Evolutionary conservation across 2,329 filamentous ascomycete species (phyloP).

Genomic region (Shiraia bambusicola): DNA sequence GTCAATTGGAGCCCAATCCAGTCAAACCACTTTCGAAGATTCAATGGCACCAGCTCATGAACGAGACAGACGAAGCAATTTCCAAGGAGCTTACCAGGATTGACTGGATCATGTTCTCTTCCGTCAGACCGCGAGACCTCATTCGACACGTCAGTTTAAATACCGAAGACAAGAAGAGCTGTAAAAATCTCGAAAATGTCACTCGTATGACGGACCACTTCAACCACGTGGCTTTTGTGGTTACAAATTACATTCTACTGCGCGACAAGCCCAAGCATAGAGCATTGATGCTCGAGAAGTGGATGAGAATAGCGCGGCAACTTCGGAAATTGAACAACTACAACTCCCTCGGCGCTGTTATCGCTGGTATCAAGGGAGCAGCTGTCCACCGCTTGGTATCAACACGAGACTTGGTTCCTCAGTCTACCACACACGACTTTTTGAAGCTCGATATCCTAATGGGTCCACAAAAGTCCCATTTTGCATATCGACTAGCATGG

Average conservation of each 20-base stretch:
- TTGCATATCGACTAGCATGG: conserved; percentile 95
- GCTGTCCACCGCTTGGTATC: conserved; percentile 80
- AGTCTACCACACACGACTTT: conserved; percentile 76
- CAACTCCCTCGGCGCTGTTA: conserved; percentile 89
- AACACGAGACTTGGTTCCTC: conserved; percentile 73
- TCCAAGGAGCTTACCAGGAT: conserved; percentile 91
- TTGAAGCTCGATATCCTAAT: conserved; percentile 87
- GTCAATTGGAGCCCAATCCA: conserved; percentile 68
- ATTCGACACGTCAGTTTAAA: conserved; percentile 86
- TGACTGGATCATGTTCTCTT: conserved; percentile 98
- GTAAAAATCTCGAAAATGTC: conserved; percentile 78
- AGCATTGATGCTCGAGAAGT: conserved; percentile 88
- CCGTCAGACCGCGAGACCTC: conserved; percentile 88
- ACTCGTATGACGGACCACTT: conserved; percentile 90
- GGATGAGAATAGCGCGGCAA: conserved; percentile 84
- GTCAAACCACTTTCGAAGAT: conserved; percentile 75
- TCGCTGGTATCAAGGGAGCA: conserved; percentile 88
- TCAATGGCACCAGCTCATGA: conserved; percentile 90
- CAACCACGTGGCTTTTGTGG: conserved; percentile 60
- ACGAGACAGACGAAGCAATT: conserved; percentile 78
- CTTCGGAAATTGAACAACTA: conserved; percentile 94
- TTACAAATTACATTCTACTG: conserved; percentile 64
- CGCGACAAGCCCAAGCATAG: conserved; percentile 96
- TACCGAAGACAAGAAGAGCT: conserved; percentile 69
- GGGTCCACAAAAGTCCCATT: conserved; percentile 88